Evolutionary conservation across 306 rosid genomes (phyloP).

Genomic region (Vigna radiata): DNA sequence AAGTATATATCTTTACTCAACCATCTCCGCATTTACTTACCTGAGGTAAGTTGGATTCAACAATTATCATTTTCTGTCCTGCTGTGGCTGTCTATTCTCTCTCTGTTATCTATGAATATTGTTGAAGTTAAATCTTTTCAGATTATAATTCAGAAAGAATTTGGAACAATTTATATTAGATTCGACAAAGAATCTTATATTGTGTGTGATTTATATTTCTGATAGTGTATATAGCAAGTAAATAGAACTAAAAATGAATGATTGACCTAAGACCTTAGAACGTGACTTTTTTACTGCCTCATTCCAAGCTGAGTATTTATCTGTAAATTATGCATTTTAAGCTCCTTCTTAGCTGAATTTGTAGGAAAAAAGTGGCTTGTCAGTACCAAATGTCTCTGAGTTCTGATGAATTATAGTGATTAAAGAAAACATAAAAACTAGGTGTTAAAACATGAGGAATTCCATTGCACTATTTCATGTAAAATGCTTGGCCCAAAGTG

Average conservation of each 20-base stretch:
- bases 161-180: conserved; percentile 23
- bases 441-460: not conserved
- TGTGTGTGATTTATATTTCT: conserved; percentile 1
- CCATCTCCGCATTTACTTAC: conserved; percentile 94
- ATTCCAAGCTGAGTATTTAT: conserved; percentile 22
- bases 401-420: not conserved
- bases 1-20: conserved; percentile 97
- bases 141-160: not conserved
- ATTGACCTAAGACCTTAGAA: conserved; percentile 28
- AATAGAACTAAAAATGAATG: conserved; percentile 12
- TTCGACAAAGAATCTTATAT: conserved; percentile 6
- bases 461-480: conserved; percentile 3
- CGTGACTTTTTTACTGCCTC: conserved; percentile 6
- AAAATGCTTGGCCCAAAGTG: conserved; percentile 15
- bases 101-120: not conserved
- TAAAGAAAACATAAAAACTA: not conserved
- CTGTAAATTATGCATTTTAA: not conserved
- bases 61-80: conserved; percentile 20
- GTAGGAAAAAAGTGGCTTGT: not conserved
- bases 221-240: not conserved
- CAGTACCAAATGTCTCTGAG: not conserved
- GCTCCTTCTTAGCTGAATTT: conserved; percentile 26
- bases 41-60: conserved; percentile 73
- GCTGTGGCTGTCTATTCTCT: not conserved
- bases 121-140: conserved; percentile 30